Conservation (phyloP, 1,139 yeast genomes). For the Diutina ranongensis region DNA sequence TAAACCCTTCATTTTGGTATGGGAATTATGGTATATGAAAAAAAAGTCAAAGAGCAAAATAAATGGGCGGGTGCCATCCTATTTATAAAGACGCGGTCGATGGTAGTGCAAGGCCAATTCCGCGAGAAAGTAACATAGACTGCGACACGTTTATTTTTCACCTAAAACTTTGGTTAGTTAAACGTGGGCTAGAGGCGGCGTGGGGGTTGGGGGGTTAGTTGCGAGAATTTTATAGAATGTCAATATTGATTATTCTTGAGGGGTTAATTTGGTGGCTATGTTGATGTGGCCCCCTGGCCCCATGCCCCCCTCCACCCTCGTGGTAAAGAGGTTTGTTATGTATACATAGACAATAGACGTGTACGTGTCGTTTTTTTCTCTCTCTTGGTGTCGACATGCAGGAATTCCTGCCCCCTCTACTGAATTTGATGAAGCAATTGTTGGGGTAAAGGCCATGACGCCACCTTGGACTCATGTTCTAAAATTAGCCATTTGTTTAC, state of each 20-base stretch:
- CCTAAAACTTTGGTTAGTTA: too few relatives aligned
- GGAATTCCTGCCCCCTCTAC: too few relatives aligned
- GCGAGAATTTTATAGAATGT: not conserved
- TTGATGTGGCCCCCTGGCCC: not conserved
- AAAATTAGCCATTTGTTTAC: too few relatives aligned
- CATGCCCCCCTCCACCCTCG: not conserved
- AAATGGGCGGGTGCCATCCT: not conserved
- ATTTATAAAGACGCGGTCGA: not conserved
- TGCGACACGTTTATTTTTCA: not conserved
- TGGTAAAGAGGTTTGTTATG: too few relatives aligned
- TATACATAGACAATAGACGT: not conserved
- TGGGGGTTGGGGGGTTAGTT: not conserved
- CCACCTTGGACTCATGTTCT: not conserved
- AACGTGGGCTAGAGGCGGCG: not conserved
- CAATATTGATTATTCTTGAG: not conserved
- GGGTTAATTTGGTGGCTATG: not conserved
- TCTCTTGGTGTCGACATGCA: too few relatives aligned
- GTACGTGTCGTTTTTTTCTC: not conserved
- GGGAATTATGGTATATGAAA: not conserved
- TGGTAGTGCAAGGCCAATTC: not conserved
- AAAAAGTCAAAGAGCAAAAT: not conserved
- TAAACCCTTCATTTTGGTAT: constrained; percentile 78
- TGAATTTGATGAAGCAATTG: too few relatives aligned
- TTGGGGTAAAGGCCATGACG: not conserved
- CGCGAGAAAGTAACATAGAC: not conserved